Evolutionary conservation across 306 rosid genomes (phyloP).

Genomic region (Acacia melanoxylon): DNA sequence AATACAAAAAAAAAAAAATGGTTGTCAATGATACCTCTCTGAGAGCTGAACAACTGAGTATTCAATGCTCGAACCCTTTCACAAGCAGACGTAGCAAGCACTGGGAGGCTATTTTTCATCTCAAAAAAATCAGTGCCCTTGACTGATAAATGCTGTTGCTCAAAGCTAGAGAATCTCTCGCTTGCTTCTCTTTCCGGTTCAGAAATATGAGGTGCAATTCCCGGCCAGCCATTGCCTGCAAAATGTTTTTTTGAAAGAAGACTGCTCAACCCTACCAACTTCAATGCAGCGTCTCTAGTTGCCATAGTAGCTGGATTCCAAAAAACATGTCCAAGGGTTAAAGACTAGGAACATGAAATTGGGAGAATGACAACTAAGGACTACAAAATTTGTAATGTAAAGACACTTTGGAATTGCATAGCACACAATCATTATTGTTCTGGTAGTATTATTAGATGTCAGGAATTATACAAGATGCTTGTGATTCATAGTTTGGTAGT

Average conservation of each 20-base stretch:
- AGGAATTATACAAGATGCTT: neutral
- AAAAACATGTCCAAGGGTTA: constrained; percentile 7
- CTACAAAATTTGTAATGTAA: constrained; percentile 24
- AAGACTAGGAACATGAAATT: constrained; percentile 22
- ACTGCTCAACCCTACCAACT: constrained; percentile 44
- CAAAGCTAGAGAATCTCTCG: constrained; percentile 47
- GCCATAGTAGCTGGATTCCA: constrained; percentile 56
- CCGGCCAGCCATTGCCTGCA: constrained; percentile 45
- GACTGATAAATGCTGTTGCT: constrained; percentile 46
- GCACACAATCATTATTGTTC: too few relatives aligned
- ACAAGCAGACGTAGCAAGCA: constrained; percentile 39
- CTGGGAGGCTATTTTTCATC: constrained; percentile 49
- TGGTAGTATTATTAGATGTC: neutral
- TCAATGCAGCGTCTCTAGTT: constrained; percentile 49
- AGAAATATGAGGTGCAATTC: constrained; percentile 42
- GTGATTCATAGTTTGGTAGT: neutral
- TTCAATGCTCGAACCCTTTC: constrained; percentile 50
- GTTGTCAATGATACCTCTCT: constrained; percentile 51
- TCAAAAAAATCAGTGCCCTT: constrained; percentile 49
- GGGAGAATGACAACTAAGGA: neutral
- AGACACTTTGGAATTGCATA: constrained; percentile 1
- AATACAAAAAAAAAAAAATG: neutral
- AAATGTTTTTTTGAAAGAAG: constrained; percentile 33
- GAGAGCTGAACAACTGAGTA: constrained; percentile 44
- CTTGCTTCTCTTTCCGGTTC: constrained; percentile 63